Conservation (phyloP, 352 stramenopile genomes). For the Phytophthora capsici region DNA sequence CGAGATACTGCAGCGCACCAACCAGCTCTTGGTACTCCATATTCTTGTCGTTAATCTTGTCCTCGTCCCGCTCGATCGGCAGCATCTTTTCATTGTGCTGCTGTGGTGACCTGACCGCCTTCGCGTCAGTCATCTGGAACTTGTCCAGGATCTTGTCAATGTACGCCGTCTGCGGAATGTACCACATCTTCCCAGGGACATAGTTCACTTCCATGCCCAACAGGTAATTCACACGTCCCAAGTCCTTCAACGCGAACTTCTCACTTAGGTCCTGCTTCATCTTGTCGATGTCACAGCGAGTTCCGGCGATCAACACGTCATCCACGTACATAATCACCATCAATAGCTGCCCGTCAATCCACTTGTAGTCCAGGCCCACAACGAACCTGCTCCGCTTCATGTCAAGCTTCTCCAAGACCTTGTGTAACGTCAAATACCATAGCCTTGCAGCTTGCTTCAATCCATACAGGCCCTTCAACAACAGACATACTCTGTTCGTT, state of each 20-base stretch:
- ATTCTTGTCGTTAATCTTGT: constrained; percentile 1
- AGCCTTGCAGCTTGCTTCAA: no score
- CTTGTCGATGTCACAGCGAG: no score
- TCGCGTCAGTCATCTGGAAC: neutral
- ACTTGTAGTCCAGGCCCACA: no score
- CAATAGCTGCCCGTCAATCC: no score
- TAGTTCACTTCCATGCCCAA: constrained; percentile 1
- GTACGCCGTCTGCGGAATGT: constrained; percentile 4
- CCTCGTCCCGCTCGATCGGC: neutral
- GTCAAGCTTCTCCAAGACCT: neutral
- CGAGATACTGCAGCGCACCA: constrained; percentile 5
- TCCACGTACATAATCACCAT: no score
- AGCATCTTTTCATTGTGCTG: constrained; percentile 5
- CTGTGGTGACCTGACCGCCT: neutral
- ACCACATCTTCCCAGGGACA: neutral
- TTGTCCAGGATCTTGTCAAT: neutral
- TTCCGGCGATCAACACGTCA: no score
- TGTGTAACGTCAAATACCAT: no score
- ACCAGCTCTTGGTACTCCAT: constrained; percentile 8
- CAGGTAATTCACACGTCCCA: neutral
- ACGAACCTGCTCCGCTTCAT: no score
- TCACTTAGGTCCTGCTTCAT: no score
- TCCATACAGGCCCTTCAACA: no score
- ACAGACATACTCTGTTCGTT: neutral
- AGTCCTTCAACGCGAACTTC: no score